Evolutionary conservation across 1,139 yeast genomes (phyloP).

Genomic region (Candida mesenterica): DNA sequence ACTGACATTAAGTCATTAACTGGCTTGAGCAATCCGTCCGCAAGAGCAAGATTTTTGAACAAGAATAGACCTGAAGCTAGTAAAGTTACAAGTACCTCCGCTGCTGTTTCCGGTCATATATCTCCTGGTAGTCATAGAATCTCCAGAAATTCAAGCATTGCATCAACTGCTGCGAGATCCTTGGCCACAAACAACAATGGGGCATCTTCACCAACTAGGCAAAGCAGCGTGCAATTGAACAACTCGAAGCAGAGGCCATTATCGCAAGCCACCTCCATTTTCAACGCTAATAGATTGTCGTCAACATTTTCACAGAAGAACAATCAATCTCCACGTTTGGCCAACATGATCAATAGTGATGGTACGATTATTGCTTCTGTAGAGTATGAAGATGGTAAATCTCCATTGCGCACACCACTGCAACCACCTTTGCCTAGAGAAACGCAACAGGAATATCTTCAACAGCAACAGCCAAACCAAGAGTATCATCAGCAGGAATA

Average conservation of each 20-base stretch:
- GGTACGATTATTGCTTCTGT: slow-evolving; percentile 48
- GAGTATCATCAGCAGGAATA: slow-evolving; percentile 1
- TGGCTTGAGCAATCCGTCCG: slow-evolving; percentile 52
- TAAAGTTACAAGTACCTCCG: slow-evolving; percentile 4
- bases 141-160: slow-evolving; percentile 32
- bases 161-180: slow-evolving; percentile 25
- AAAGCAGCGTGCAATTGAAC: slow-evolving; percentile 4
- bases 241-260: slow-evolving; percentile 19
- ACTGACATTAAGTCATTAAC: slow-evolving; percentile 70
- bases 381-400: slow-evolving; percentile 19
- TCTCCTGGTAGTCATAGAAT: slow-evolving; percentile 14
- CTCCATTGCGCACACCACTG: no score
- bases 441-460: slow-evolving; percentile 9
- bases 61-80: slow-evolving; percentile 15
- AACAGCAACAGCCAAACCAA: slow-evolving; percentile 10
- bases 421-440: slow-evolving; percentile 3
- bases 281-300: slow-evolving; percentile 31
- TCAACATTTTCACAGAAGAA: slow-evolving; percentile 38
- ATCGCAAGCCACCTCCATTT: slow-evolving; percentile 26
- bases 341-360: slow-evolving; percentile 48
- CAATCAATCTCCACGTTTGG: slow-evolving; percentile 37
- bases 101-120: slow-evolving; percentile 7
- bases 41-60: slow-evolving; percentile 35
- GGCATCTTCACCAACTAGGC: slow-evolving; percentile 16
- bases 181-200: slow-evolving; percentile 23